Conservation (phyloP, 805 yeast genomes). For the Metschnikowia shivogae region DNA sequence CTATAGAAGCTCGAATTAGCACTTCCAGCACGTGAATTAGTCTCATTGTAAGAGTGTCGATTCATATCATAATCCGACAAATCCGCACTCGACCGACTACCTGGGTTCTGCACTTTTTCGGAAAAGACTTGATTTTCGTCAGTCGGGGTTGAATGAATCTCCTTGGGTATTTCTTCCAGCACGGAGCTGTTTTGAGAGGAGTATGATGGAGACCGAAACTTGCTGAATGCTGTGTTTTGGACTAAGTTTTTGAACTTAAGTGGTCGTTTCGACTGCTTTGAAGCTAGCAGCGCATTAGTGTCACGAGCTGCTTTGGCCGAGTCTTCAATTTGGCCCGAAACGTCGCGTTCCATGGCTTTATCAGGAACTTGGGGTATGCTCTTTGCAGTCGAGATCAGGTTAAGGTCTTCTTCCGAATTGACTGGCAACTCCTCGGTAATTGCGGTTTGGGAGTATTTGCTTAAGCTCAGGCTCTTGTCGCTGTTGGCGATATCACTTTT, state of each 20-base stretch:
- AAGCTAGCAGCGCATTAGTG: background rate
- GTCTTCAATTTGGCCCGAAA: background rate
- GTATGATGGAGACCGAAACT: constrained; percentile 21
- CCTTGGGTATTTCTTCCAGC: constrained; percentile 3
- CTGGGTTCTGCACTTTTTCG: background rate
- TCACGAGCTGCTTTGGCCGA: background rate
- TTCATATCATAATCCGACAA: background rate
- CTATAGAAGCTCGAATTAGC: constrained; percentile 1
- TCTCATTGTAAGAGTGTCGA: background rate
- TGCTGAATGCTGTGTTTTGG: constrained; percentile 35
- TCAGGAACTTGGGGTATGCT: background rate
- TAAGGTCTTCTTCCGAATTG: background rate
- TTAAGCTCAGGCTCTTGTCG: background rate
- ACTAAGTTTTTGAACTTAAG: constrained; percentile 21
- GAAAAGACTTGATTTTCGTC: constrained; percentile 1
- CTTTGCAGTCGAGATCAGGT: background rate
- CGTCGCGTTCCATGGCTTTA: background rate
- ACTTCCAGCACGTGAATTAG: background rate
- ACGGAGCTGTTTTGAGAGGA: constrained; percentile 3
- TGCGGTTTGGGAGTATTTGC: background rate
- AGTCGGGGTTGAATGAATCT: background rate
- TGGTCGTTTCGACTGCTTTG: background rate
- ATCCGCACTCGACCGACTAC: constrained; percentile 1
- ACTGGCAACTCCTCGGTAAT: background rate
- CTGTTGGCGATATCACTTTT: background rate